These are phyloP conservation scores for Lavandula angustifolia DNA, from an alignment of 257 asterid species.

Conservation along the genomic window DNA sequence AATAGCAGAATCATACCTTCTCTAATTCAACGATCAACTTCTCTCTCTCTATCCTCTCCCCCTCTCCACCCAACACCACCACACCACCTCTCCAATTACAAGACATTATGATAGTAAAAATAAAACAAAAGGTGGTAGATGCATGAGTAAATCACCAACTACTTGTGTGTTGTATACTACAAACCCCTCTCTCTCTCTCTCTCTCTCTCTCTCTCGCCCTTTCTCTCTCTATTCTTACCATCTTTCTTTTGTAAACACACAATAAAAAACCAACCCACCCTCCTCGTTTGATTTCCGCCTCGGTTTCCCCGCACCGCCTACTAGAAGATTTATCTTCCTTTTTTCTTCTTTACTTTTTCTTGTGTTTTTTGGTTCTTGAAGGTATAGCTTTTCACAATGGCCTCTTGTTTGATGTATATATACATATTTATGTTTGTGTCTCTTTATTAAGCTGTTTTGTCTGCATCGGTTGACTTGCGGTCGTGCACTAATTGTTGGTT, in stretches of 20 bases:
- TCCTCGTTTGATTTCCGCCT: slow-evolving; percentile 35
- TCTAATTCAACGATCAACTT: slow-evolving; percentile 39
- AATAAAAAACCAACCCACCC: slow-evolving; percentile 30
- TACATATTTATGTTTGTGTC: slow-evolving; percentile 6
- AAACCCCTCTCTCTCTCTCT: slow-evolving; percentile 38
- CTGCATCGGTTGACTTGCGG: slow-evolving; percentile 55
- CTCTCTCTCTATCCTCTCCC: slow-evolving; percentile 34
- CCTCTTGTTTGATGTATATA: slow-evolving; percentile 18
- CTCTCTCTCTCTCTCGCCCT: slow-evolving; percentile 31
- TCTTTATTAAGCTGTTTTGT: slow-evolving; percentile 40
- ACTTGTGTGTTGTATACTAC: slow-evolving; percentile 34
- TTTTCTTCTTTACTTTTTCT: neutral
- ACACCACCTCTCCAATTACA: slow-evolving; percentile 39
- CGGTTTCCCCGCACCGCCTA: slow-evolving; percentile 45
- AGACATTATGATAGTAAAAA: slow-evolving; percentile 34
- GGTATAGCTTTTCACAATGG: slow-evolving; percentile 35
- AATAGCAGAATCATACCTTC: slow-evolving; percentile 27
- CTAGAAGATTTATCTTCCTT: slow-evolving; percentile 20
- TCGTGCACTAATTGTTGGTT: slow-evolving; percentile 35
- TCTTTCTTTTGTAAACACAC: slow-evolving; percentile 43
- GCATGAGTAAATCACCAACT: slow-evolving; percentile 83
- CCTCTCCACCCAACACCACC: slow-evolving; percentile 38
- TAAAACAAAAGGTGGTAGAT: slow-evolving; percentile 95
- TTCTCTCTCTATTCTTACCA: slow-evolving; percentile 39
- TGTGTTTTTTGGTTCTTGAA: slow-evolving; percentile 21